Evolutionary conservation across 495 filamentous ascomycete genomes (phyloP).

Genomic region (Aspergillus sparsus): DNA sequence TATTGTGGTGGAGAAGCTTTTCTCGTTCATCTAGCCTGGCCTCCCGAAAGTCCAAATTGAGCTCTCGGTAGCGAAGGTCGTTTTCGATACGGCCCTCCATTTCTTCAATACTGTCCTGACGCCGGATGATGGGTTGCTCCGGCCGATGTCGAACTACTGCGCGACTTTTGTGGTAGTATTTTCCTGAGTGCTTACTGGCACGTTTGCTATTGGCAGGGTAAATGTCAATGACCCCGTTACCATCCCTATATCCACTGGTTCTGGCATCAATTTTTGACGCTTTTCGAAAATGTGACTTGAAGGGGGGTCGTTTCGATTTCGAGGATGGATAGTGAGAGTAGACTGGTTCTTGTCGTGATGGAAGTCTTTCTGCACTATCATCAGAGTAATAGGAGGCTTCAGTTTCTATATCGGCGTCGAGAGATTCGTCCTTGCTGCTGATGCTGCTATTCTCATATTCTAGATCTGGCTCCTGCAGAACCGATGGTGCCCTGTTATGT

Average conservation of each 20-base stretch:
- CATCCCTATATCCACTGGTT: slow-evolving; percentile 10
- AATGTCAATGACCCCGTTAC: slow-evolving; percentile 19
- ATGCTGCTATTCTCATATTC: slow-evolving; percentile 13
- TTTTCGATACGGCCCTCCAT: slow-evolving; percentile 21
- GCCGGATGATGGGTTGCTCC: slow-evolving; percentile 27
- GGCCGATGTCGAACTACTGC: slow-evolving; percentile 18
- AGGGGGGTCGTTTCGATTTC: slow-evolving; percentile 8
- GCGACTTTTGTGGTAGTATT: slow-evolving; percentile 1
- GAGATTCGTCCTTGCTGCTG: slow-evolving; percentile 23
- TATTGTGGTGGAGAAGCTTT: slow-evolving; percentile 15
- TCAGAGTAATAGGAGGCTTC: slow-evolving; percentile 21
- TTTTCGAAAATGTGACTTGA: slow-evolving; percentile 23
- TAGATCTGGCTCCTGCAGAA: slow-evolving; percentile 14
- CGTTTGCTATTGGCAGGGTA: slow-evolving; percentile 19
- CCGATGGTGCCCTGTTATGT: no score
- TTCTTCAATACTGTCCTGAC: slow-evolving; percentile 17
- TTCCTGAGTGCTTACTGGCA: neutral
- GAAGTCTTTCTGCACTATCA: slow-evolving; percentile 7
- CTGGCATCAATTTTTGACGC: slow-evolving; percentile 13
- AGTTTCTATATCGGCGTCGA: slow-evolving; percentile 16
- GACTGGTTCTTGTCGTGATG: slow-evolving; percentile 20
- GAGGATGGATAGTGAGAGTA: slow-evolving; percentile 23
- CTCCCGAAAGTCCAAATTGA: slow-evolving; percentile 30
- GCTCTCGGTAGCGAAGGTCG: slow-evolving; percentile 35
- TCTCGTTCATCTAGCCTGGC: slow-evolving; percentile 30